phyloP scores from a whole-genome alignment of 208 protist species.

The Crithidia fasciculata region DNA sequence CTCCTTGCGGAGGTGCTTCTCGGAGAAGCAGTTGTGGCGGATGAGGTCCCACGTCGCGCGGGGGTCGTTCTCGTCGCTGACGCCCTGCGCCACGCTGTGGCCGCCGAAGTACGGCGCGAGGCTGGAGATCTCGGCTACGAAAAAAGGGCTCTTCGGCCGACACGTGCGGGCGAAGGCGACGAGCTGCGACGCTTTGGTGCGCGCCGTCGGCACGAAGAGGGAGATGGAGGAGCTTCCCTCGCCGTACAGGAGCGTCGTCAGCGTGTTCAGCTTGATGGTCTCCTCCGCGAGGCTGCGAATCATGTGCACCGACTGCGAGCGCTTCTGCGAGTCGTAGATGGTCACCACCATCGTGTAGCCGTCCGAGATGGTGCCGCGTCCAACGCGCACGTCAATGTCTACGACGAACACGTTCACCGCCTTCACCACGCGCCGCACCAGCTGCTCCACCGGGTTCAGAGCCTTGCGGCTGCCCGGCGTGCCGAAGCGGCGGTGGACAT shows the following conservation, averaged over 20 bases:
- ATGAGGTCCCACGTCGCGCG: constrained; percentile 76
- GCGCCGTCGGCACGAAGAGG: constrained; percentile 84
- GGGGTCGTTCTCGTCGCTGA: constrained; percentile 68
- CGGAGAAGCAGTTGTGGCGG: constrained; percentile 75
- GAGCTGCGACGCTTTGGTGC: constrained; percentile 77
- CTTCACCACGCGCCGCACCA: constrained; percentile 89
- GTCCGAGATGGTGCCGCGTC: constrained; percentile 86
- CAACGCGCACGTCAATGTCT: constrained; percentile 88
- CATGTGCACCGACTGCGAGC: constrained; percentile 83
- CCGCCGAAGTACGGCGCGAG: constrained; percentile 78
- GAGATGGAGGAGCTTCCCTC: constrained; percentile 90
- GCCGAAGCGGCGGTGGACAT: constrained; percentile 87
- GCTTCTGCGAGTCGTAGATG: constrained; percentile 88
- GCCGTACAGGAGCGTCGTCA: constrained; percentile 88
- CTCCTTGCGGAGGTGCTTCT: constrained; percentile 57
- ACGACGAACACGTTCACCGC: constrained; percentile 91
- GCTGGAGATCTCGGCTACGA: constrained; percentile 82
- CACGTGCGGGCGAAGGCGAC: constrained; percentile 90
- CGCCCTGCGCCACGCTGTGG: constrained; percentile 59
- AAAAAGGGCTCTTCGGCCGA: constrained; percentile 91
- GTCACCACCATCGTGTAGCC: constrained; percentile 93
- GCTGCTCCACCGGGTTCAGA: constrained; percentile 87
- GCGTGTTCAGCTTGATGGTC: constrained; percentile 77
- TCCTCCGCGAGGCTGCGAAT: constrained; percentile 90
- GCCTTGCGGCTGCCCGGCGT: constrained; percentile 84